Conservation (phyloP, 371 early-diverging fungal species). For the Umbelopsis sp. region DNA sequence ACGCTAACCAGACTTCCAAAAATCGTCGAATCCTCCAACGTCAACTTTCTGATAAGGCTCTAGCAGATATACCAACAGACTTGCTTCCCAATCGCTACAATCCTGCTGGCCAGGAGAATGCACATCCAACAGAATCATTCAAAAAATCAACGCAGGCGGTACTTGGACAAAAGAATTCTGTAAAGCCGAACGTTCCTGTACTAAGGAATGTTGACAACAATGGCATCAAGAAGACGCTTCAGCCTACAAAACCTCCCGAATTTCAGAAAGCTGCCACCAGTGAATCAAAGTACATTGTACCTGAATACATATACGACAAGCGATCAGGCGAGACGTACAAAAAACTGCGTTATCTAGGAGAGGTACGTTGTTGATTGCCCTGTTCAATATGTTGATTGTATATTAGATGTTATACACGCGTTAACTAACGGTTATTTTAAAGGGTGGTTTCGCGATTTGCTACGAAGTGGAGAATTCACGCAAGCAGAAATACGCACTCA, state of each 20-base stretch:
- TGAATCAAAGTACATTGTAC: conserved; percentile 14
- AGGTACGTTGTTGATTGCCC: background rate
- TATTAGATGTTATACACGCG: background rate
- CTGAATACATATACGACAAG: conserved; percentile 20
- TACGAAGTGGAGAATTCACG: conserved; percentile 62
- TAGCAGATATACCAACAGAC: background rate
- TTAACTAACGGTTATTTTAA: conserved; percentile 21
- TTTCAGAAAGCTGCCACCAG: background rate
- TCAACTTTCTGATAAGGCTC: background rate
- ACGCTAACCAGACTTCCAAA: background rate
- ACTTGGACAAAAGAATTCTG: background rate
- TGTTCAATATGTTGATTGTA: background rate
- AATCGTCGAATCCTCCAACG: background rate
- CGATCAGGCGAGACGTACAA: conserved; percentile 19
- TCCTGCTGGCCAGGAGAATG: conserved; percentile 11
- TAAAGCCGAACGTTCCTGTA: background rate
- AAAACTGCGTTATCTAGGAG: conserved; percentile 20
- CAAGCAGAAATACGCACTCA: conserved; percentile 69
- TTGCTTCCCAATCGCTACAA: background rate
- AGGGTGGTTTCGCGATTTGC: conserved; percentile 93
- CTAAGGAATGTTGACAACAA: conserved; percentile 11
- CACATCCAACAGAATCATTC: background rate
- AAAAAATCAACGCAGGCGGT: background rate
- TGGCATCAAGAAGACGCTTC: background rate
- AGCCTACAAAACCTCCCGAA: background rate